Evolutionary conservation across 2,329 filamentous ascomycete genomes (phyloP), one percentile per base, ranked within the genome.

Genomic region (Colletotrichum godetiae): DNA sequence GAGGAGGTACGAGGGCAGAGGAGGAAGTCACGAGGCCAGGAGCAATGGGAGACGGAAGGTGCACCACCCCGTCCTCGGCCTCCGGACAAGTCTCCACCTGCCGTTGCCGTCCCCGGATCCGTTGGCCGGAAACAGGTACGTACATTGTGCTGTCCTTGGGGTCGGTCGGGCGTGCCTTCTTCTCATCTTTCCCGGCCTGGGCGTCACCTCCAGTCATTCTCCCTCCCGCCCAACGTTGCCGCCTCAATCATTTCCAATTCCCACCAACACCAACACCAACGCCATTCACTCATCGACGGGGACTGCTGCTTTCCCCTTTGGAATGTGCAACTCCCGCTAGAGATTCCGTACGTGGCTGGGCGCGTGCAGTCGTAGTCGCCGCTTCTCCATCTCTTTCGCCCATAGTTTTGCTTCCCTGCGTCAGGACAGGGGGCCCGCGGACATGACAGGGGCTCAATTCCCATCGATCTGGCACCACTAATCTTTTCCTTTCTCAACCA

Each of bases 371-470:
- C 19, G 37, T 42, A 42, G 37, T 13, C 13, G 22, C 35, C 35
- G 8, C 33, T 24, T 37, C 15, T 22, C 57, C 31, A 22, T 59
- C n/a, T 59, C 37, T 42, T 42, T 49, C 15, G 19, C 22, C 35
- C 59, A 31, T 8, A 27, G 27, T 64, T 37, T 55, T 64, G 22
- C 61, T 53, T 64, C 46, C 49, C 49, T 46, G 61, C 49, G 31
- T 55, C 61, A 56, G 27, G 49, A 37, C 62, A 37, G 31, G 33
- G 33, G 67, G 67, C 5, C 24, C 33, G 49, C 29, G 29, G 31
- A 31, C 29, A 11, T n/a, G 46, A 37, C 63, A 55, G 58, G 69
- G 58, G 69, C 22, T 11, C 42, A 71, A 76, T 29, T 77, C 76
- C 60, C 59, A 69, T 69, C 66, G 42, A 72, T 56, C 67, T 63